phyloP scores from a whole-genome alignment of 371 early-diverging fungal genomes.

The Rhizopus delemar region DNA sequence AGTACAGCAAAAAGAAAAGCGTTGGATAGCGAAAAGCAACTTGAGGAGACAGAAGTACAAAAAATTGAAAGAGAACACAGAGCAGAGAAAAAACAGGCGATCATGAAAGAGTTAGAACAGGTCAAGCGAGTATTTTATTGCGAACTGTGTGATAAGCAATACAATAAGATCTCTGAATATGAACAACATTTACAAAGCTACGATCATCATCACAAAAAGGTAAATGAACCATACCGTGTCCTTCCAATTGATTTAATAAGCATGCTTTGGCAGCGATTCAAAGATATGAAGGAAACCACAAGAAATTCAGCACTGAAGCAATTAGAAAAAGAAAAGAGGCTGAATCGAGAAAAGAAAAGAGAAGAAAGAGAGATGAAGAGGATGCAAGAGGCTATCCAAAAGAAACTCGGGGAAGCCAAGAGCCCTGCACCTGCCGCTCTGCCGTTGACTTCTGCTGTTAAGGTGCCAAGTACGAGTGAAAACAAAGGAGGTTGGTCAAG shows the following conservation, averaged over 20 bases:
- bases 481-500: not conserved
- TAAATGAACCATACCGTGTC: slow-evolving; percentile 13
- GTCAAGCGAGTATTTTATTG: slow-evolving; percentile 77
- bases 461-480: not conserved
- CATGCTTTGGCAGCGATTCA: slow-evolving; percentile 57
- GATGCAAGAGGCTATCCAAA: slow-evolving; percentile 68
- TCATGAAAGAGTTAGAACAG: slow-evolving; percentile 61
- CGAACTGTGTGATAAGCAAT: slow-evolving; percentile 78
- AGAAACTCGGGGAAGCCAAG: slow-evolving; percentile 5
- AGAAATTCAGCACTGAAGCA: slow-evolving; percentile 43
- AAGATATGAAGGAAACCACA: slow-evolving; percentile 71
- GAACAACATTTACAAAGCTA: slow-evolving; percentile 78
- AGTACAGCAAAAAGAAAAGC: slow-evolving; percentile 66
- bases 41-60: slow-evolving; percentile 66
- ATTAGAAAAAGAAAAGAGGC: slow-evolving; percentile 46
- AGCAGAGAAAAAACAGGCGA: slow-evolving; percentile 48
- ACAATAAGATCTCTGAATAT: slow-evolving; percentile 71
- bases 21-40: slow-evolving; percentile 60
- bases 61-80: slow-evolving; percentile 44
- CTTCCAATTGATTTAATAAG: not conserved
- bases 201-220: slow-evolving; percentile 79
- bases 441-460: not conserved
- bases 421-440: not conserved
- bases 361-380: slow-evolving; percentile 70
- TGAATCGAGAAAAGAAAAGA: slow-evolving; percentile 67